These are phyloP conservation scores for Vishniacozyma victoriae DNA, from an alignment of 768 basidiomycete genomes.

Conservation along the genomic window DNA sequence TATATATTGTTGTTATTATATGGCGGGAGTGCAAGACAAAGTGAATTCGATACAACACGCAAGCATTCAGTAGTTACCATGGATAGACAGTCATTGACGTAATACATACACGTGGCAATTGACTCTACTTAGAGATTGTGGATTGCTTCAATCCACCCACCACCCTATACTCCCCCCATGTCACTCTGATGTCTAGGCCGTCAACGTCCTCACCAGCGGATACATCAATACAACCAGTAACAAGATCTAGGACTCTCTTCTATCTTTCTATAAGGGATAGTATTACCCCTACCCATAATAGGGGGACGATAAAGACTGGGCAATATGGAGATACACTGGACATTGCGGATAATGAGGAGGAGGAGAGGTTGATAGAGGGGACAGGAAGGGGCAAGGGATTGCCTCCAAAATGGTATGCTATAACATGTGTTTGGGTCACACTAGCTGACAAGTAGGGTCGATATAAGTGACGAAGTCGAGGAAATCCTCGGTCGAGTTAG, in stretches of 20 bases:
- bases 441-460: slow-evolving; percentile 61
- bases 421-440: background rate
- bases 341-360: slow-evolving; percentile 48
- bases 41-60: no score
- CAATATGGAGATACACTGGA: slow-evolving; percentile 36
- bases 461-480: slow-evolving; percentile 83
- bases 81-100: no score
- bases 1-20: no score
- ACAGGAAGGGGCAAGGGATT: slow-evolving; percentile 48
- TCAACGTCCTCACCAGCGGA: background rate
- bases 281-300: slow-evolving; percentile 26
- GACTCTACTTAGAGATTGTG: no score
- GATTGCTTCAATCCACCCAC: no score
- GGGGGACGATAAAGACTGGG: slow-evolving; percentile 3
- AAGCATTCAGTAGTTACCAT: no score
- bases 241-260: slow-evolving; percentile 80
- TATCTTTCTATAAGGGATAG: slow-evolving; percentile 93
- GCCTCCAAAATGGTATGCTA: slow-evolving; percentile 76
- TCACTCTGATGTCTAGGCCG: slow-evolving; percentile 1
- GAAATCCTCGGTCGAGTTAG: slow-evolving; percentile 63
- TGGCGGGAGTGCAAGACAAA: no score
- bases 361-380: slow-evolving; percentile 61
- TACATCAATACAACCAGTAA: slow-evolving; percentile 47
- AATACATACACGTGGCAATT: no score
- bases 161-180: no score